Percentiles rank a stretch among this genome's conserved stretches.
Evolutionary conservation across 1,284 basidiomycete genomes (phyloP).

Genomic region (Cryptococcus neoformans): DNA sequence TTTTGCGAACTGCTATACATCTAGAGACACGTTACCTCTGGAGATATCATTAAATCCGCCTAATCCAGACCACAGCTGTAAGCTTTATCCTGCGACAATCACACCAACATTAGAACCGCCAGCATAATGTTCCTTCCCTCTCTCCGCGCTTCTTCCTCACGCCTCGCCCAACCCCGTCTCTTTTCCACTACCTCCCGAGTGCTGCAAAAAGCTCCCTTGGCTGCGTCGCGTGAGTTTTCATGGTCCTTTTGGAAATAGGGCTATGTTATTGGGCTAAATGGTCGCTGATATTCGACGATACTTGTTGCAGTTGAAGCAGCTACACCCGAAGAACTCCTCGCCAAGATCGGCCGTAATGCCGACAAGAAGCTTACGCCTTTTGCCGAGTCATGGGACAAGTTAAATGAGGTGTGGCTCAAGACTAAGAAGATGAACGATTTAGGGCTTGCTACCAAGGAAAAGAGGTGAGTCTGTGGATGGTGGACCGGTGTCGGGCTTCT

Average conservation of each 20-base stretch:
- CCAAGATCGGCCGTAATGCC: slow-evolving; percentile 40
- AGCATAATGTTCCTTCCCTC: slow-evolving; percentile 10
- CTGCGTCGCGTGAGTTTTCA: slow-evolving; percentile 21
- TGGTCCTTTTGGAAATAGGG: neutral
- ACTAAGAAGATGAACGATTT: slow-evolving; percentile 29
- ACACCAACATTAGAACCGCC: neutral
- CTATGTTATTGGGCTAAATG: neutral
- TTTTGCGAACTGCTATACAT: too few species aligned
- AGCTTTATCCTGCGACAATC: too few species aligned
- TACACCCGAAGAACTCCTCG: slow-evolving; percentile 31
- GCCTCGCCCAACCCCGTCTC: slow-evolving; percentile 4
- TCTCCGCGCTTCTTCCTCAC: slow-evolving; percentile 15
- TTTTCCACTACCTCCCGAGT: slow-evolving; percentile 21
- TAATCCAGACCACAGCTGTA: too few species aligned
- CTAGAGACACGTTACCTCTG: too few species aligned
- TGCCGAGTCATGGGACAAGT: slow-evolving; percentile 35
- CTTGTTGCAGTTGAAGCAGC: slow-evolving; percentile 23
- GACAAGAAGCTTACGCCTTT: slow-evolving; percentile 35
- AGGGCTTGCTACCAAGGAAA: slow-evolving; percentile 35
- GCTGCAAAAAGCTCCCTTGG: slow-evolving; percentile 26
- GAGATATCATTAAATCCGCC: too few species aligned
- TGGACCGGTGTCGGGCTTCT: neutral
- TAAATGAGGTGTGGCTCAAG: slow-evolving; percentile 34
- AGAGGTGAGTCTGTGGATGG: slow-evolving; percentile 30
- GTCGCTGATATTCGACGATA: neutral